phyloP scores from a whole-genome alignment of 2,329 filamentous ascomycete species.

The Aureobasidium zeae region DNA sequence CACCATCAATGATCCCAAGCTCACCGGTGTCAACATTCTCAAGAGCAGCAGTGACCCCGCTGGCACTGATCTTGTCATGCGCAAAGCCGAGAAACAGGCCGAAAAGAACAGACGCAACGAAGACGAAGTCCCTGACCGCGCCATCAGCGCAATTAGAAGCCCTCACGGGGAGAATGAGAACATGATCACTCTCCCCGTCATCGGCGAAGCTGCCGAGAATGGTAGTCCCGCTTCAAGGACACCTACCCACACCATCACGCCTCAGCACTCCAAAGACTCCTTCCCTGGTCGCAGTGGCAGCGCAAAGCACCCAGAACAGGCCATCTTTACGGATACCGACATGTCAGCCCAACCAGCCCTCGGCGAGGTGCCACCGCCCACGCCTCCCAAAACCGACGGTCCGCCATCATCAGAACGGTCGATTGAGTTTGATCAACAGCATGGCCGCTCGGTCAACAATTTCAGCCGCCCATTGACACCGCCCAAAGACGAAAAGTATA shows the following conservation, averaged over 20 bases:
- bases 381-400: constrained; percentile 26
- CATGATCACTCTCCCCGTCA: constrained; percentile 62
- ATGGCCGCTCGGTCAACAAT: constrained; percentile 19
- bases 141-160: constrained; percentile 49
- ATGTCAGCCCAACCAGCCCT: constrained; percentile 22
- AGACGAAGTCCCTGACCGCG: constrained; percentile 53
- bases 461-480: constrained; percentile 36
- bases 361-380: constrained; percentile 26
- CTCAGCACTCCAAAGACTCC: constrained; percentile 21
- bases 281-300: constrained; percentile 8
- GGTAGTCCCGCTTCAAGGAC: constrained; percentile 43
- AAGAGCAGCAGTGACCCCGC: constrained; percentile 23
- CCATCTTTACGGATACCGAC: constrained; percentile 22
- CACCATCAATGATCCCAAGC: constrained; percentile 29
- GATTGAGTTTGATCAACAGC: constrained; percentile 20
- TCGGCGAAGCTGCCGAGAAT: constrained; percentile 80
- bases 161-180: constrained; percentile 48
- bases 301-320: neutral
- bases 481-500: constrained; percentile 31
- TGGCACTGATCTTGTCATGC: constrained; percentile 46
- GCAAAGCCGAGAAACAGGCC: constrained; percentile 52
- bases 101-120: constrained; percentile 49
- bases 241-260: constrained; percentile 20
- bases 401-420: constrained; percentile 6
- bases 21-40: constrained; percentile 32